Evolutionary conservation across 2,329 filamentous ascomycete genomes (phyloP).

Genomic region (Exophiala sp.): DNA sequence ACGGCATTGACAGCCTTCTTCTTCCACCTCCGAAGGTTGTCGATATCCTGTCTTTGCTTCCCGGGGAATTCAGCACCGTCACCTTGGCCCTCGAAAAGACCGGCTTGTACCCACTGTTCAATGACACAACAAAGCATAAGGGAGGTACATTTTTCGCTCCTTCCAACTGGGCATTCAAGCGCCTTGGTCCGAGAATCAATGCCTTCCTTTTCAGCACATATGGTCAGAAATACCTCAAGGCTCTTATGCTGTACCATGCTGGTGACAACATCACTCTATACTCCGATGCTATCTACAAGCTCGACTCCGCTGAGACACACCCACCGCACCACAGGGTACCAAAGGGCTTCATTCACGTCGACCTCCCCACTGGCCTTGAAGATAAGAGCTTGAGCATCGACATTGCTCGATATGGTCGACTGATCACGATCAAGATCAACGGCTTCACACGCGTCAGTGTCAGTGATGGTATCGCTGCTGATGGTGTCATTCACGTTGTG

Average conservation of each 20-base stretch:
- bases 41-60: conserved; percentile 63
- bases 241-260: conserved; percentile 75
- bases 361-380: conserved; percentile 69
- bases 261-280: conserved; percentile 73
- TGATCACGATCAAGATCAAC: conserved; percentile 72
- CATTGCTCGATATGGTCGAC: conserved; percentile 63
- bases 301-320: conserved; percentile 30
- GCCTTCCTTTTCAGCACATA: conserved; percentile 79
- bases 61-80: conserved; percentile 73
- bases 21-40: conserved; percentile 67
- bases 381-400: conserved; percentile 68
- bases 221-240: conserved; percentile 72
- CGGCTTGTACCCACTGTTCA: conserved; percentile 60
- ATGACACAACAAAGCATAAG: conserved; percentile 52
- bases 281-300: conserved; percentile 72
- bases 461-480: conserved; percentile 67
- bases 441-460: conserved; percentile 64
- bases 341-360: conserved; percentile 52
- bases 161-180: conserved; percentile 73
- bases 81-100: conserved; percentile 72
- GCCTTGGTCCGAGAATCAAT: conserved; percentile 69
- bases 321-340: conserved; percentile 31
- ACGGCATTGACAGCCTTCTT: conserved; percentile 71
- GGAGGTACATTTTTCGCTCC: conserved; percentile 81
- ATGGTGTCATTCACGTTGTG: conserved; percentile 80